phyloP scores from a whole-genome alignment of 495 filamentous ascomycete genomes.

The Staphylotrichum longicolle region DNA sequence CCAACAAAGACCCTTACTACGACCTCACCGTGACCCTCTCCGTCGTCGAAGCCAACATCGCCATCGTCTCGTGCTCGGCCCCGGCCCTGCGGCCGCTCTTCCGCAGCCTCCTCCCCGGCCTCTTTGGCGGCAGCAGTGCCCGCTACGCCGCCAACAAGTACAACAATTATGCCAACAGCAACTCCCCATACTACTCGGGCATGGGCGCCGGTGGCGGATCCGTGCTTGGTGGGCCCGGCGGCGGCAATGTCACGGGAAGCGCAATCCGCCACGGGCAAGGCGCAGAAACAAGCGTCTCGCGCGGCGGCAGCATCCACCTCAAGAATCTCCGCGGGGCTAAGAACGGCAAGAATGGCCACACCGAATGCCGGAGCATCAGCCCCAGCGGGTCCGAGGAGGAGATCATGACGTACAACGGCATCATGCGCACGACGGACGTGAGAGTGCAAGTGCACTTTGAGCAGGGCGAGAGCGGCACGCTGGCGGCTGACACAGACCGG shows the following conservation, averaged over 20 bases:
- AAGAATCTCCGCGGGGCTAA: constrained; percentile 2
- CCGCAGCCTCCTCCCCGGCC: constrained; percentile 17
- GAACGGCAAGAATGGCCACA: background rate
- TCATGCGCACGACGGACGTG: constrained; percentile 21
- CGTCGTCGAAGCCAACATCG: constrained; percentile 52
- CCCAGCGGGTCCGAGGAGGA: constrained; percentile 21
- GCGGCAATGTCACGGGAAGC: background rate
- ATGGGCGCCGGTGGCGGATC: background rate
- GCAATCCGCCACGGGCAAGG: background rate
- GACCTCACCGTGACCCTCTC: constrained; percentile 46
- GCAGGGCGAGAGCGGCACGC: background rate
- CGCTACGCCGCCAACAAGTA: constrained; percentile 14
- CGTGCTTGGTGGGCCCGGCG: background rate
- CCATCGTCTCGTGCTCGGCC: constrained; percentile 47
- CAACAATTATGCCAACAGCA: constrained; percentile 5
- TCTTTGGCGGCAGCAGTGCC: constrained; percentile 14
- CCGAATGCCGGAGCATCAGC: constrained; percentile 18
- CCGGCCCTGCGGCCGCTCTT: constrained; percentile 40
- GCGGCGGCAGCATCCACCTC: constrained; percentile 8
- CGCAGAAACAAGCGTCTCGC: background rate
- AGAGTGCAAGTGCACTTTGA: constrained; percentile 11
- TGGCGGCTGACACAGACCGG: background rate
- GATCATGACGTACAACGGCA: constrained; percentile 25
- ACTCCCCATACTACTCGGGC: constrained; percentile 11
- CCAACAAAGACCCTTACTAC: constrained; percentile 27